Base-by-base conservation (phyloP, 495 filamentous ascomycete species). In the Trichocladium antarcticum region DNA sequence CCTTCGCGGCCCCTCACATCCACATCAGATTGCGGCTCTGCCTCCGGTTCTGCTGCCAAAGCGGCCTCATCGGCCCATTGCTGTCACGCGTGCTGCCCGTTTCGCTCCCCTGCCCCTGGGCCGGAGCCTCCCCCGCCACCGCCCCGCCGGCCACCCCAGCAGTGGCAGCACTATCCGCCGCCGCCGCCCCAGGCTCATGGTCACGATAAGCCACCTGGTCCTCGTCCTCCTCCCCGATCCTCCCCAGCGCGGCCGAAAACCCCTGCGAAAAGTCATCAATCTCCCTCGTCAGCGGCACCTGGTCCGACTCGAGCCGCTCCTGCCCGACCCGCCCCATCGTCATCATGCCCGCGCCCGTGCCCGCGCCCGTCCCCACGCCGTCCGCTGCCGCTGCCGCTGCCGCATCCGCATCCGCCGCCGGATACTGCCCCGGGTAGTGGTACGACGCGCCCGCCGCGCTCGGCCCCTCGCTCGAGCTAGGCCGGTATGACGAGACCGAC, bases 31-130 rank as follows among this genome's bases (percentile, higher is more conserved):
- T 71, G 36, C 69, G 58, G 50, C 68, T 68, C 52, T 68, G 68
- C 49, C 66, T 63, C 44, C 71, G 49, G 41, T 72, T 70, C 60
- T 74, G 71, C 60, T 74, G 71, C 71, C 71, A 74, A 15, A 74
- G 55, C 31, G 69, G 71, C 36, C 47, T 36, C 4, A 29, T n/a
- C 10, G 44, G 42, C 11, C 37, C 53, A 7, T 24, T 29, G 20
- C 54, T 55, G 7, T 39, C 49, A 6, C 32, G 45, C 8, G 57
- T 44, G 39, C 20, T 45, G 40, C 14, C 47, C 45, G 2, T n/a
- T n/a, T n/a, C n/a, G n/a, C n/a, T n/a, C n/a, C n/a, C n/a, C n/a
- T n/a, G n/a, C n/a, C n/a, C n/a, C n/a, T n/a, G n/a, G n/a, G n/a
- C n/a, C n/a, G n/a, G n/a, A n/a, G 4, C 38, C 12, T n/a, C 24